Conservation (phyloP, 495 filamentous ascomycete species). For the Margaritispora aquatica region DNA sequence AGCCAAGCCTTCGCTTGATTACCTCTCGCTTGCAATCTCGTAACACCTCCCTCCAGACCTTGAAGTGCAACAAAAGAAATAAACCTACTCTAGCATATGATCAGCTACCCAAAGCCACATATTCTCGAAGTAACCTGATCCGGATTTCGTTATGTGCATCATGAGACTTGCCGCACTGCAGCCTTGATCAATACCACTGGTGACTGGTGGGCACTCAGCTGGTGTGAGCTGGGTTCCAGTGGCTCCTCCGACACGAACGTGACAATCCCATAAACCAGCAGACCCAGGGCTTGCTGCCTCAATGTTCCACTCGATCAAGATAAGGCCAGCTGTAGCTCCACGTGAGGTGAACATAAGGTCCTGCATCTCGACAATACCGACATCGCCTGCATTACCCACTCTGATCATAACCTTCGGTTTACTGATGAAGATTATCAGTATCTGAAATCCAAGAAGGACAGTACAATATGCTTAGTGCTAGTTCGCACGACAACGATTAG, state of each 20-base stretch:
- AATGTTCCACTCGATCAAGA: constrained; percentile 29
- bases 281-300: constrained; percentile 26
- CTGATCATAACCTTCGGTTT: constrained; percentile 49
- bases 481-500: too few species aligned
- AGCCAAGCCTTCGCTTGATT: too few species aligned
- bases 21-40: too few species aligned
- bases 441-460: too few species aligned
- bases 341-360: constrained; percentile 21
- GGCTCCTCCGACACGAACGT: constrained; percentile 63
- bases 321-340: constrained; percentile 9
- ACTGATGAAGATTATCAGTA: constrained; percentile 26
- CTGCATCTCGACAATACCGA: constrained; percentile 41
- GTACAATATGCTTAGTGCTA: too few species aligned
- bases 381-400: constrained; percentile 41
- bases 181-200: constrained; percentile 9
- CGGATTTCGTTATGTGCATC: constrained; percentile 40
- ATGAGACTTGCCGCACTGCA: constrained; percentile 46
- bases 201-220: not conserved
- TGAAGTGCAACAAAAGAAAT: too few species aligned
- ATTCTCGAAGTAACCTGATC: constrained; percentile 51
- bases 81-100: too few species aligned
- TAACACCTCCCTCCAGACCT: too few species aligned
- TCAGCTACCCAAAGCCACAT: constrained; percentile 56
- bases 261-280: constrained; percentile 55
- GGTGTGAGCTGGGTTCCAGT: constrained; percentile 62